Evolutionary conservation across 1,139 yeast genomes (phyloP), one percentile per base, ranked within the genome.

Genomic region (Saccharomycopsis phalli): DNA sequence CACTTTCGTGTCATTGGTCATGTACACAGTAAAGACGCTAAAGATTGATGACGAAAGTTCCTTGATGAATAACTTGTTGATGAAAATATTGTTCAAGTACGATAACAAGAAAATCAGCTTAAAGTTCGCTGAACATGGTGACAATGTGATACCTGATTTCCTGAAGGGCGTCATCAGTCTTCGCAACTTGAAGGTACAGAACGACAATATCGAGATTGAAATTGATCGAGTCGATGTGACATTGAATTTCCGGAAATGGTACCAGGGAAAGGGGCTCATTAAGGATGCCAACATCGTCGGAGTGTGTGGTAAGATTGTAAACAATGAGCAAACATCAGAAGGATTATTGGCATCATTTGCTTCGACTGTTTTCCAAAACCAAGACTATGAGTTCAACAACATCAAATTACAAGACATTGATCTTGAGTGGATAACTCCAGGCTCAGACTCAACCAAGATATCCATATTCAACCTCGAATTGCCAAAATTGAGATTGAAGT

Each of bases 191-290:
- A 56, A 57, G 26, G 52, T 78, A 13, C 53, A 51, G 22, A 34
- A 16, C 14, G 59, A 67, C 1, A 39, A 48, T 6, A 60, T 67
- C 26, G 56, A 61, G 8, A 67, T 78, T 23, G 60, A 59, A 13
- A 63, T 79, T 22, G 73, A 76, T 40, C 67, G 74, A 14, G 60
- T 79, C 47, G 75, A 74, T 47, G 53, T 80, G 31, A 70, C 81
- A 0, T 59, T 81, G 18, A 75, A 82, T 1, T 71, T 81, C 47
- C 66, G 68, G 34, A 81, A 81, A 55, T 81, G 88, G 88, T 66
- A 76, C 38, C 71, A 72, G 45, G 80, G 86, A 0, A 68, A 69
- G 36, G 93, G 93, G 0, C 59, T 81, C 23, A 70, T 81, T 31
- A 64, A 77, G 40, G 76, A 76, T 48, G 58, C 80, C 35, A 80